phyloP scores from a whole-genome alignment of 345 rosid genomes.

The Turnera subulata region DNA sequence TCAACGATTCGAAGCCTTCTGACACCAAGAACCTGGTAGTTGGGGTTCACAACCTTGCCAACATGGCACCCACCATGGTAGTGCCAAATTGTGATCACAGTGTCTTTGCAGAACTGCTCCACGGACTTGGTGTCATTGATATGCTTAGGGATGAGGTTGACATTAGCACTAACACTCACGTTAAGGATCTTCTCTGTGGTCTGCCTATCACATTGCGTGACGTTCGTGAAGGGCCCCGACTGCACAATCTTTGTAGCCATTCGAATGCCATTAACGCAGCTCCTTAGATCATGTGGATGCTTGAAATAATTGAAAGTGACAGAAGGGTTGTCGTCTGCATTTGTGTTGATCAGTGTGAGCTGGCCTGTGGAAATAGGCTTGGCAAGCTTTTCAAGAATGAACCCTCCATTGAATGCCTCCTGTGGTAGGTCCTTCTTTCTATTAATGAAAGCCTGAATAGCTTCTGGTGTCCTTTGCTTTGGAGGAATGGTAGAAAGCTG shows the following conservation, averaged over 20 bases:
- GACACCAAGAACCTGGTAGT: constrained; percentile 61
- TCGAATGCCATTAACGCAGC: constrained; percentile 75
- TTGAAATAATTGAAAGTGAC: constrained; percentile 91
- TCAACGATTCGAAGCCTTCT: constrained; percentile 71
- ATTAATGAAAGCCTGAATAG: constrained; percentile 44
- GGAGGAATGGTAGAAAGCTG: constrained; percentile 72
- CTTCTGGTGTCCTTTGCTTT: constrained; percentile 65
- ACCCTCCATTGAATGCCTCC: constrained; percentile 90
- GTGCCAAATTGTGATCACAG: constrained; percentile 96
- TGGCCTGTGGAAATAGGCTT: constrained; percentile 65
- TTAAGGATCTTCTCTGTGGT: constrained; percentile 62
- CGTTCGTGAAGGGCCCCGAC: constrained; percentile 58
- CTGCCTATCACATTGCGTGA: constrained; percentile 44
- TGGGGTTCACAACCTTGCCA: constrained; percentile 62
- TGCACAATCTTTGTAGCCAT: constrained; percentile 54
- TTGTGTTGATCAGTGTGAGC: constrained; percentile 57
- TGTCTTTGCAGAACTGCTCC: constrained; percentile 93
- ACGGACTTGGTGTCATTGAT: constrained; percentile 74
- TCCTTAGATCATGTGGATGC: constrained; percentile 59
- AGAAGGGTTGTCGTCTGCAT: constrained; percentile 74
- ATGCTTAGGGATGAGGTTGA: constrained; percentile 73
- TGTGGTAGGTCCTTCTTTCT: constrained; percentile 56
- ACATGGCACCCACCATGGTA: constrained; percentile 94
- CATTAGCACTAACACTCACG: constrained; percentile 62
- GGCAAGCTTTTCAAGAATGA: constrained; percentile 84